Conservation (phyloP, 805 yeast species). For the Sugiyamaella qingdaonensis region DNA sequence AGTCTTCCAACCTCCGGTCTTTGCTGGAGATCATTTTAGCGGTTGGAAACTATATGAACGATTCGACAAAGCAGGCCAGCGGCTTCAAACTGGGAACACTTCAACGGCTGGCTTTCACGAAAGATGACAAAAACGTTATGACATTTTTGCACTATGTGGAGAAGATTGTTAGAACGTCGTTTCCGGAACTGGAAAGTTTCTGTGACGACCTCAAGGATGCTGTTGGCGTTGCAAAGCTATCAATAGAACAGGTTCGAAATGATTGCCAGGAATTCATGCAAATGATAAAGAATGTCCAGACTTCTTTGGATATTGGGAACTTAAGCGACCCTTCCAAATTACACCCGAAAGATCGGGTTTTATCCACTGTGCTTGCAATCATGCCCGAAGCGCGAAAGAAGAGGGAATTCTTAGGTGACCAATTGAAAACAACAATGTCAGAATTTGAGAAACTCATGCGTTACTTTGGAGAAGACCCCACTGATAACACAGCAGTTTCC, state of each 20-base stretch:
- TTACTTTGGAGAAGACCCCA: conserved; percentile 85
- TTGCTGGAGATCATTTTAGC: conserved; percentile 81
- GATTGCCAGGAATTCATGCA: conserved; percentile 66
- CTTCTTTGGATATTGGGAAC: conserved; percentile 76
- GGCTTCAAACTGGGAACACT: conserved; percentile 91
- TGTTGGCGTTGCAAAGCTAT: conserved; percentile 59
- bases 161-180: conserved; percentile 73
- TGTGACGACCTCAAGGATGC: conserved; percentile 65
- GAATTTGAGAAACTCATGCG: conserved; percentile 72
- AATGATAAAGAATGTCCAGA: conserved; percentile 62
- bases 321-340: conserved; percentile 71
- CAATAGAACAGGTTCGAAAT: conserved; percentile 72
- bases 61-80: conserved; percentile 80
- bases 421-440: conserved; percentile 54
- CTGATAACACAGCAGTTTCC: conserved; percentile 60
- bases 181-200: conserved; percentile 74
- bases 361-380: conserved; percentile 56
- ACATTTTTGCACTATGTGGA: conserved; percentile 92
- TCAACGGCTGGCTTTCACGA: conserved; percentile 83
- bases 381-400: conserved; percentile 74
- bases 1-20: conserved; percentile 62
- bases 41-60: conserved; percentile 97
- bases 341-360: conserved; percentile 79
- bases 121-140: conserved; percentile 81
- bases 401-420: conserved; percentile 59